Evolutionary conservation across 179 eudicot genomes (phyloP).

Genomic region (Carnegiea gigantea): DNA sequence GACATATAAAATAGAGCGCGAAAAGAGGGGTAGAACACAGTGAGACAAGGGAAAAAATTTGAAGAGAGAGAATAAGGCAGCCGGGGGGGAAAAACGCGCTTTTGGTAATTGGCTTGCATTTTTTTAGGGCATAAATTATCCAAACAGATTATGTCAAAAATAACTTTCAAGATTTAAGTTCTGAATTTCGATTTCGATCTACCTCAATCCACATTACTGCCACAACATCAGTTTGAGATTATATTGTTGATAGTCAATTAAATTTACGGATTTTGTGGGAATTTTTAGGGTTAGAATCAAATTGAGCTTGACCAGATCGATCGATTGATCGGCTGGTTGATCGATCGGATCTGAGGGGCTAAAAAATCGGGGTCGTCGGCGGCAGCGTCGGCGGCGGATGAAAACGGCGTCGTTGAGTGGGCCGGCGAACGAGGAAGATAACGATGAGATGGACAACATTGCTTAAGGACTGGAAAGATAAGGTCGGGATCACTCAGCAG

Average conservation of each 20-base stretch:
- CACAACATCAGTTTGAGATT: constrained; percentile 4
- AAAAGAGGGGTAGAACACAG: constrained; percentile 67
- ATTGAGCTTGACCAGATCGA: background rate
- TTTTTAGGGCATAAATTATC: constrained; percentile 25
- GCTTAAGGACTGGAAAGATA: constrained; percentile 93
- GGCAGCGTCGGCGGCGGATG: constrained; percentile 40
- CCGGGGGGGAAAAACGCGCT: constrained; percentile 27
- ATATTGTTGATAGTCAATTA: background rate
- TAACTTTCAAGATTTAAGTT: constrained; percentile 12
- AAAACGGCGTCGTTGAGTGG: constrained; percentile 21
- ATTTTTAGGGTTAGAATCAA: background rate
- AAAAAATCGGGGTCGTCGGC: constrained; percentile 23
- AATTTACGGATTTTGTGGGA: background rate
- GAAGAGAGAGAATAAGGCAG: constrained; percentile 8
- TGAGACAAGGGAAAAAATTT: constrained; percentile 3
- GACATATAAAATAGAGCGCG: constrained; percentile 53
- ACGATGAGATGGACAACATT: constrained; percentile 97
- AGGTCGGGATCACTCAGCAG: constrained; percentile 73
- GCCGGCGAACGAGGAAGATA: constrained; percentile 15
- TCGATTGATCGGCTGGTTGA: constrained; percentile 1
- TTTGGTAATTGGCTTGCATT: constrained; percentile 18
- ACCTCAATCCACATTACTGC: background rate
- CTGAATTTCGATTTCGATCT: constrained; percentile 9
- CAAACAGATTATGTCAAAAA: background rate
- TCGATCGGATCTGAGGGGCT: constrained; percentile 29